Percentiles rank a stretch among this genome's conserved stretches.
These are phyloP conservation scores for Trichoderma brevicompactum DNA, from an alignment of 2,329 filamentous ascomycete species.

Conservation along the genomic window DNA sequence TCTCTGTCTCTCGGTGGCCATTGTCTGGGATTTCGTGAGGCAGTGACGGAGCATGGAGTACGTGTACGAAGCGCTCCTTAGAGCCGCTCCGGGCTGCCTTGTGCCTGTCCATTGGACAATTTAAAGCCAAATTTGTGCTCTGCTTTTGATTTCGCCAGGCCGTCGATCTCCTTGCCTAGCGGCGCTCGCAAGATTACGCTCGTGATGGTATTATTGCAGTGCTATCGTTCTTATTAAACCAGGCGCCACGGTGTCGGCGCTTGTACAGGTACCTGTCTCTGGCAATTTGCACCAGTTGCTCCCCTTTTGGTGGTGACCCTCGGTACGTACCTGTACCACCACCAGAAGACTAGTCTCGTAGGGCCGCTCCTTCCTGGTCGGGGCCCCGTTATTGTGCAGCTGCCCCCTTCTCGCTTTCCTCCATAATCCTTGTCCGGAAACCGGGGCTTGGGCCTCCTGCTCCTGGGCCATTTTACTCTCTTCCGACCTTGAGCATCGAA, in stretches of 20 bases:
- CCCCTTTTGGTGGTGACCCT: background rate
- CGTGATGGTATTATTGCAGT: conserved; percentile 24
- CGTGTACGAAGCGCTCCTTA: conserved; percentile 7
- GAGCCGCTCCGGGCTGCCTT: too few relatives aligned
- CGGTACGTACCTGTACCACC: background rate
- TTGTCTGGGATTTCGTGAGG: too few relatives aligned
- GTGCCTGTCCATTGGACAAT: background rate
- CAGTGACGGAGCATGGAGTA: background rate
- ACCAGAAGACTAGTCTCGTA: conserved; percentile 1
- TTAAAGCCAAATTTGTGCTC: background rate
- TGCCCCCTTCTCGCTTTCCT: conserved; percentile 25
- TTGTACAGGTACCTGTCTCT: conserved; percentile 10
- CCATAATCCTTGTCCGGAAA: conserved; percentile 25
- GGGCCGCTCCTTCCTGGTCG: conserved; percentile 20
- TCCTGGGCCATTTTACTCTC: conserved; percentile 24
- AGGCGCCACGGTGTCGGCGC: conserved; percentile 5
- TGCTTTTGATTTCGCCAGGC: conserved; percentile 7
- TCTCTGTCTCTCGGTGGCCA: background rate
- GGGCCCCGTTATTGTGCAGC: conserved; percentile 20
- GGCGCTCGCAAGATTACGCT: conserved; percentile 25
- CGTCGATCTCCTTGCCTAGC: conserved; percentile 24
- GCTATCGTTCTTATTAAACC: conserved; percentile 17
- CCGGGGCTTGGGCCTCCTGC: conserved; percentile 21
- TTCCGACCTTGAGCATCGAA: conserved; percentile 18
- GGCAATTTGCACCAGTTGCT: background rate